Conservation (phyloP, 2,329 filamentous ascomycete genomes). For the Talaromyces sp. region DNA sequence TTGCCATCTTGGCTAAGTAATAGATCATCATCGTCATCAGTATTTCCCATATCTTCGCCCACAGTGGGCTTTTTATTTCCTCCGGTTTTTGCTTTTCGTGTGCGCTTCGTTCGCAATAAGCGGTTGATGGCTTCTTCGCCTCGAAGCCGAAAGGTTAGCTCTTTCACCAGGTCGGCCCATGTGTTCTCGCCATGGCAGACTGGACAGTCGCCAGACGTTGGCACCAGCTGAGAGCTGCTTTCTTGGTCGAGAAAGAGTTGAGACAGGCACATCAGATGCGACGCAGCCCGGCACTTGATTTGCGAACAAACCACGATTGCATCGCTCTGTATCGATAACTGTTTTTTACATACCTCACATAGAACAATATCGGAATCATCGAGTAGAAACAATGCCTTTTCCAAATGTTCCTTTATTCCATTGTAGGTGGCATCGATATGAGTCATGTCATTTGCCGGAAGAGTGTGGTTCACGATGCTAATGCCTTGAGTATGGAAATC, state of each 20-base stretch:
- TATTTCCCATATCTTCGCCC: not conserved
- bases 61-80: slow-evolving; percentile 10
- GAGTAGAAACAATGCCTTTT: slow-evolving; percentile 47
- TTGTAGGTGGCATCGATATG: slow-evolving; percentile 52
- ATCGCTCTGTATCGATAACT: slow-evolving; percentile 32
- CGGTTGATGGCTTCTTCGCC: slow-evolving; percentile 63
- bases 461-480: slow-evolving; percentile 10
- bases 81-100: slow-evolving; percentile 13
- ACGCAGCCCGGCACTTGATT: slow-evolving; percentile 43
- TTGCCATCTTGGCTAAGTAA: slow-evolving; percentile 8
- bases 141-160: slow-evolving; percentile 68
- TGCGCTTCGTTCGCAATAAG: slow-evolving; percentile 59
- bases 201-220: slow-evolving; percentile 66
- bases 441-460: slow-evolving; percentile 17
- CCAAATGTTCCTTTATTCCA: slow-evolving; percentile 45
- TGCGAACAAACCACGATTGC: slow-evolving; percentile 51
- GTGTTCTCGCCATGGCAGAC: slow-evolving; percentile 57
- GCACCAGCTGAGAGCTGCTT: slow-evolving; percentile 51
- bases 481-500: slow-evolving; percentile 38
- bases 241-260: slow-evolving; percentile 45
- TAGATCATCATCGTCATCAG: not conserved
- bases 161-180: slow-evolving; percentile 79
- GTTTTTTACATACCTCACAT: slow-evolving; percentile 49
- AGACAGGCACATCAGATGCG: slow-evolving; percentile 57
- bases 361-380: slow-evolving; percentile 28